phyloP scores from a whole-genome alignment of 2,329 filamentous ascomycete genomes.

The Cytospora piceae region DNA sequence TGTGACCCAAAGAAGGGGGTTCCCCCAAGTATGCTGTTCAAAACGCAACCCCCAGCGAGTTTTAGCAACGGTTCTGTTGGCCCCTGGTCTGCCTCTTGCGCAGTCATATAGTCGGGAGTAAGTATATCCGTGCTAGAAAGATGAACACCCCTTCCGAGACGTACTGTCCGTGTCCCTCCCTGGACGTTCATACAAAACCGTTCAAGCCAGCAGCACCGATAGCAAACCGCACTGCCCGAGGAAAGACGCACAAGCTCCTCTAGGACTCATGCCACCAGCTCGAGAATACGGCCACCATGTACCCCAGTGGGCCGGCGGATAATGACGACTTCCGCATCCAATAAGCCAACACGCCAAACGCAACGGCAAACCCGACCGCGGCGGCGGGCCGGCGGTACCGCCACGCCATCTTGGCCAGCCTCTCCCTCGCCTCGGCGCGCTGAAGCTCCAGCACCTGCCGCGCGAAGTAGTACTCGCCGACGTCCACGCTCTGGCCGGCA shows the following conservation, averaged over 20 bases:
- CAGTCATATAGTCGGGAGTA: too few relatives aligned
- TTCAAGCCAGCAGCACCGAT: not conserved
- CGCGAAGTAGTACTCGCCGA: conserved; percentile 71
- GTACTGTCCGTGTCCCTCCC: not conserved
- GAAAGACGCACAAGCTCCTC: not conserved
- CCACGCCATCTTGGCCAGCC: conserved; percentile 57
- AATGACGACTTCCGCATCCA: conserved; percentile 61
- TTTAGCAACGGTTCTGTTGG: too few relatives aligned
- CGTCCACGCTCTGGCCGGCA: conserved; percentile 59
- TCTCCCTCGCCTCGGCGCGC: conserved; percentile 62
- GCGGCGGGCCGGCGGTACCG: conserved; percentile 67
- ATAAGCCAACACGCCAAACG: conserved; percentile 70
- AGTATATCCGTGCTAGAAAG: too few relatives aligned
- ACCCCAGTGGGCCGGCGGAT: conserved; percentile 14
- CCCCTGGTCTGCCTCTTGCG: too few relatives aligned
- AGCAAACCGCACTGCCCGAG: not conserved
- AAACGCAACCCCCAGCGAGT: not conserved
- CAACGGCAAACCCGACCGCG: conserved; percentile 64
- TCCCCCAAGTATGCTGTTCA: not conserved
- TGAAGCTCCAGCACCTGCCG: conserved; percentile 74
- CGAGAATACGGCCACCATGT: conserved; percentile 33
- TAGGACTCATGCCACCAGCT: conserved; percentile 21
- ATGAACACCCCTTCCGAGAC: not conserved
- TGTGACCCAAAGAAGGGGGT: not conserved
- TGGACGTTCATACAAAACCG: not conserved